phyloP scores from a whole-genome alignment of 2,329 filamentous ascomycete species.

The Ceratocystis smalleyi region DNA sequence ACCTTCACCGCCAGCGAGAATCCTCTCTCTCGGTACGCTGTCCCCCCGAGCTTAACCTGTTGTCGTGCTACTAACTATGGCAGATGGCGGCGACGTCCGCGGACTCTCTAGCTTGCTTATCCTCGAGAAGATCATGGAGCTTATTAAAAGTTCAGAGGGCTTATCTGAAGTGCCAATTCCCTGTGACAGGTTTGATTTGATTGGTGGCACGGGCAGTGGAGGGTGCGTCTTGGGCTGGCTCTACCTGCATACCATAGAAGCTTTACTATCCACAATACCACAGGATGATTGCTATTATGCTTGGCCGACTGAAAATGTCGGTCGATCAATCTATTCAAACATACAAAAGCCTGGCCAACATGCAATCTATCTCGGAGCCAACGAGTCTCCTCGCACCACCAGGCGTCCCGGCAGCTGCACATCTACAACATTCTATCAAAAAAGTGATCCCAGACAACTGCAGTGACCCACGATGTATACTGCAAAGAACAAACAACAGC shows the following conservation, averaged over 20 bases:
- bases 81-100: conserved; percentile 21
- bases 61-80: too few species aligned
- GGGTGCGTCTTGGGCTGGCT: conserved; percentile 17
- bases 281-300: not conserved
- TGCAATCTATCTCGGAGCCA: not conserved
- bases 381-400: not conserved
- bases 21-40: too few species aligned
- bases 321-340: not conserved
- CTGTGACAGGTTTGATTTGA: conserved; percentile 22
- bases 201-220: conserved; percentile 23
- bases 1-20: too few species aligned
- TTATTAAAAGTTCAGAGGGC: conserved; percentile 15
- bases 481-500: not conserved
- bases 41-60: too few species aligned
- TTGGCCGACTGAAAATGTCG: not conserved
- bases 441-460: not conserved
- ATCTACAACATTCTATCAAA: not conserved
- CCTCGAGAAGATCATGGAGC: conserved; percentile 20
- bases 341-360: not conserved
- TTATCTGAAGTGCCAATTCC: conserved; percentile 19
- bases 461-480: not conserved
- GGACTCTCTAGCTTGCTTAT: conserved; percentile 22
- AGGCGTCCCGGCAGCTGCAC: not conserved
- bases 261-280: too few species aligned
- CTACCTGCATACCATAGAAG: not conserved